Conservation (phyloP, 108 stramenopile species). For the Discostella stelligeroides region DNA sequence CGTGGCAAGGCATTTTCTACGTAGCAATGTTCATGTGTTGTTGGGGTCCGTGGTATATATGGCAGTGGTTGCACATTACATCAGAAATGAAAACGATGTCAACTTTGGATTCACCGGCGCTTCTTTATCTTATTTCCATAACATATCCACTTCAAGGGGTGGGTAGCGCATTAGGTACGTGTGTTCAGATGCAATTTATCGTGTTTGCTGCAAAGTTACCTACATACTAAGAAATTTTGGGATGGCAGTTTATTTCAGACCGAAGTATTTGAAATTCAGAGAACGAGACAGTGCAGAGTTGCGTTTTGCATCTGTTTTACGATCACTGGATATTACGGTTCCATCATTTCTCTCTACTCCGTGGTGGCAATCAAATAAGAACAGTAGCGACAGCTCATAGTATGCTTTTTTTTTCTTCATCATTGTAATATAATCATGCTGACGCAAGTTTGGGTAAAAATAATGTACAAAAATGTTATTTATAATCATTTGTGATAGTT, state of each 20-base stretch:
- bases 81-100: background rate
- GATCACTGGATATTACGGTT: background rate
- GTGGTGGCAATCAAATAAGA: slow-evolving; percentile 4
- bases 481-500: slow-evolving; percentile 80
- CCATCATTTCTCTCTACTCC: background rate
- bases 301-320: slow-evolving; percentile 1
- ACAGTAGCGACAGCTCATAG: background rate
- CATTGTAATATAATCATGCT: background rate
- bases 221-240: background rate
- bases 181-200: background rate
- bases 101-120: background rate
- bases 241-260: slow-evolving; percentile 7
- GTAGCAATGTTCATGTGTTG: slow-evolving; percentile 24
- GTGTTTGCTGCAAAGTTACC: background rate
- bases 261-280: slow-evolving; percentile 9
- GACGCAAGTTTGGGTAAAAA: background rate
- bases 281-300: slow-evolving; percentile 1
- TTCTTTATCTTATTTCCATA: background rate
- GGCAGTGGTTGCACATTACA: slow-evolving; percentile 18
- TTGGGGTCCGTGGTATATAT: slow-evolving; percentile 44
- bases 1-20: slow-evolving; percentile 46
- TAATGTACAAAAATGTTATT: background rate
- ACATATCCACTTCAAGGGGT: slow-evolving; percentile 2
- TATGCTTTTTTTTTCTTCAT: background rate
- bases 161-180: background rate